Conservation (phyloP, 306 rosid species). For the Casuarina glauca region DNA sequence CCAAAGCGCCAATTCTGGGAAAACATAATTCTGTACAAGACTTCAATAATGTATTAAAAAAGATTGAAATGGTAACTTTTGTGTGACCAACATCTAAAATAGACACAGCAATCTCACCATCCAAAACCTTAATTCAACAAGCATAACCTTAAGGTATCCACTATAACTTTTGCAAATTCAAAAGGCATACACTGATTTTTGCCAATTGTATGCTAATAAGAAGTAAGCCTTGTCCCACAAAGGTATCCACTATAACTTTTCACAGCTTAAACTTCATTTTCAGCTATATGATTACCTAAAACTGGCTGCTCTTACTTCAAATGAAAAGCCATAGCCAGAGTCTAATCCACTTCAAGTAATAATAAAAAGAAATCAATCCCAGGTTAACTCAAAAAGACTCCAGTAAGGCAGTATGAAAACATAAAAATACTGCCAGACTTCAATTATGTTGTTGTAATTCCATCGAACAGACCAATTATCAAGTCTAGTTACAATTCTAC, state of each 20-base stretch:
- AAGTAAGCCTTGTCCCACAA: neutral
- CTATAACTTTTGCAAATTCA: too few species aligned
- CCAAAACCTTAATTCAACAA: neutral
- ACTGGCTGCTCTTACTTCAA: neutral
- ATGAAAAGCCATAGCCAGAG: neutral
- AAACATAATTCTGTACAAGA: neutral
- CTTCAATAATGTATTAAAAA: neutral
- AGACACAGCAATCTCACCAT: neutral
- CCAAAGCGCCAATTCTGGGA: neutral
- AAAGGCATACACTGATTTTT: neutral
- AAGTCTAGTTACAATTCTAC: neutral
- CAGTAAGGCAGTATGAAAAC: neutral
- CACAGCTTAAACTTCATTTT: neutral
- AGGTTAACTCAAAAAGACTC: neutral
- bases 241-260: neutral
- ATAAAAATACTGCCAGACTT: neutral
- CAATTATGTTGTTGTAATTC: too few species aligned
- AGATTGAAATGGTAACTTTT: neutral
- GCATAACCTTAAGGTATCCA: neutral
- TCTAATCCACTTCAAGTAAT: neutral
- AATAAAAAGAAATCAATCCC: neutral
- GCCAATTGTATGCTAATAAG: neutral
- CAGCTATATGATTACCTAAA: neutral
- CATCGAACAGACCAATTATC: neutral
- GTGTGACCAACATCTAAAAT: neutral